Evolutionary conservation across 1,139 yeast genomes (phyloP).

Genomic region (Yamadazyma conglobata): DNA sequence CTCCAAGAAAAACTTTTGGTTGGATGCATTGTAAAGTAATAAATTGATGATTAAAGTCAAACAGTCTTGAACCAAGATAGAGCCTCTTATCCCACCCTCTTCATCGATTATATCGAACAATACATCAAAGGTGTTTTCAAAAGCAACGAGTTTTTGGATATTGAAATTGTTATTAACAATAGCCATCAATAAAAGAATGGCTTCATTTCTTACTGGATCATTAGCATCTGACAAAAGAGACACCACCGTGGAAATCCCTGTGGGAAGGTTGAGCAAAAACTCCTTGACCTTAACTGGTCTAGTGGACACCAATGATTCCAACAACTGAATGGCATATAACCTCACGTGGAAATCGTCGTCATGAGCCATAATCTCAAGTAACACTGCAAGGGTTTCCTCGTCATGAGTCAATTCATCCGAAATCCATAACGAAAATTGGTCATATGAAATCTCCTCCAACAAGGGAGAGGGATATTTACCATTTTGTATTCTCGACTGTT

Average conservation of each 20-base stretch:
- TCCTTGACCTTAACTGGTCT: constrained; percentile 76
- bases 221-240: constrained; percentile 63
- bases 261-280: constrained; percentile 66
- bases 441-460: constrained; percentile 56
- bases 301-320: constrained; percentile 80
- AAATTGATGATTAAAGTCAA: constrained; percentile 70
- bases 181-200: constrained; percentile 77
- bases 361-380: constrained; percentile 54
- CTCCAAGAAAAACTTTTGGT: constrained; percentile 85
- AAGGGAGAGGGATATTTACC: constrained; percentile 84
- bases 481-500: constrained; percentile 72
- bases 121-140: constrained; percentile 86
- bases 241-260: constrained; percentile 77
- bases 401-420: constrained; percentile 89
- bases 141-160: constrained; percentile 89
- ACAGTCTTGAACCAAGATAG: constrained; percentile 89
- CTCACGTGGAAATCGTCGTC: constrained; percentile 68
- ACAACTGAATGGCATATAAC: constrained; percentile 75
- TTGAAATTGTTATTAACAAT: constrained; percentile 79
- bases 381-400: constrained; percentile 51
- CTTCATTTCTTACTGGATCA: constrained; percentile 90
- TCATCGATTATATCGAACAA: constrained; percentile 72
- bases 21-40: constrained; percentile 79
- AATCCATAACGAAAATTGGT: constrained; percentile 90
- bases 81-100: constrained; percentile 90